These are phyloP conservation scores for Hydnum rufescens DNA, from an alignment of 768 basidiomycete species.

Conservation along the genomic window DNA sequence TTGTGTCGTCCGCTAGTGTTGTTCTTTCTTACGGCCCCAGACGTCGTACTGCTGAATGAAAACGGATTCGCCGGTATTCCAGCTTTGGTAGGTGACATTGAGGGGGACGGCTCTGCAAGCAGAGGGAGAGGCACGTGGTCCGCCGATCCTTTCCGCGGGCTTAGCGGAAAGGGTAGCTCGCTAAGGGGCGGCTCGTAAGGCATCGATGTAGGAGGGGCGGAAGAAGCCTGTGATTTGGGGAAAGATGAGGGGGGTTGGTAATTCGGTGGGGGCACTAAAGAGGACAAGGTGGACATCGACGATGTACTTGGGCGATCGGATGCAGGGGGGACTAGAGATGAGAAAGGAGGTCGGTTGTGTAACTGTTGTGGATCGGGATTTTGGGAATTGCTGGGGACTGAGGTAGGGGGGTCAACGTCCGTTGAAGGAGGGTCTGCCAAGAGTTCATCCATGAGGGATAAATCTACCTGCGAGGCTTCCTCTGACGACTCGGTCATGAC, in stretches of 20 bases:
- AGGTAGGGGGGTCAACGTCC: background rate
- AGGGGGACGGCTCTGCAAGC: too few species aligned
- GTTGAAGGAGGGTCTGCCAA: background rate
- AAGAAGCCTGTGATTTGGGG: background rate
- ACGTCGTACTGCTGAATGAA: too few species aligned
- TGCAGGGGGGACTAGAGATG: too few species aligned
- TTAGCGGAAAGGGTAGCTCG: background rate
- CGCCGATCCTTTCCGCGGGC: background rate
- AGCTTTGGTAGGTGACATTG: too few species aligned
- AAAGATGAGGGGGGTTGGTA: background rate
- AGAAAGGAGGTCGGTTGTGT: too few species aligned
- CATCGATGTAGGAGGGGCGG: background rate
- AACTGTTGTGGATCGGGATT: too few species aligned
- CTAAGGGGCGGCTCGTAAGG: background rate
- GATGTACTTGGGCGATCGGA: background rate
- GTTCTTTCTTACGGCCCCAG: too few species aligned
- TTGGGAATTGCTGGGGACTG: background rate
- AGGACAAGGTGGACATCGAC: background rate
- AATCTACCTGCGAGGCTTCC: background rate
- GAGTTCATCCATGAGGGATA: background rate
- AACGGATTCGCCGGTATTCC: too few species aligned
- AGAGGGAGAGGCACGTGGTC: too few species aligned
- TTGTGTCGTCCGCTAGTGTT: background rate
- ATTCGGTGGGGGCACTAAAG: background rate
- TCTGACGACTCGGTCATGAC: background rate